Conservation (phyloP, 345 rosid genomes). For the Eucalyptus pauciflora region DNA sequence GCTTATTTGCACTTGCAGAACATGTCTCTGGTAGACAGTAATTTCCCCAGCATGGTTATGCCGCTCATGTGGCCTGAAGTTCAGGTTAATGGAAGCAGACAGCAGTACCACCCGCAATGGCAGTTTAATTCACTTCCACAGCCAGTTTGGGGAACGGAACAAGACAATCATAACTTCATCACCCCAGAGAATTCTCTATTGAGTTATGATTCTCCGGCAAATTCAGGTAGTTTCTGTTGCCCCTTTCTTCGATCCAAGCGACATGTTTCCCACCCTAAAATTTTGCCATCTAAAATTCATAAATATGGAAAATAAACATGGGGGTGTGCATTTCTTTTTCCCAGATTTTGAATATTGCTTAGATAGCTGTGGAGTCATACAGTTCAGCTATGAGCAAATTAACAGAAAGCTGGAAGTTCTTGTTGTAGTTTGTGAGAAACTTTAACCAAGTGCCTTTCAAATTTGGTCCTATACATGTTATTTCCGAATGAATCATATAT, state of each 20-base stretch:
- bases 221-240: slow-evolving; percentile 36
- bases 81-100: slow-evolving; percentile 39
- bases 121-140: slow-evolving; percentile 44
- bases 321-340: neutral
- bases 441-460: neutral
- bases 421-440: neutral
- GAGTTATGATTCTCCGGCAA: slow-evolving; percentile 54
- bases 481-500: neutral
- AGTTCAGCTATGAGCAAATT: neutral
- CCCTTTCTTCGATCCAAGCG: neutral
- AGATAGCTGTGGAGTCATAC: neutral
- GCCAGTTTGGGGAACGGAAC: slow-evolving; percentile 66
- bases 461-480: neutral
- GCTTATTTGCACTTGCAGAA: slow-evolving; percentile 18
- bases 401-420: neutral
- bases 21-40: slow-evolving; percentile 53
- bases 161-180: slow-evolving; percentile 31
- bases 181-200: slow-evolving; percentile 48
- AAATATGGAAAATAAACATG: neutral
- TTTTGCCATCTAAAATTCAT: neutral
- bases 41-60: slow-evolving; percentile 42
- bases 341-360: neutral
- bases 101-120: slow-evolving; percentile 65
- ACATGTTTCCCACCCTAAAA: neutral
- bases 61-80: slow-evolving; percentile 65